Base-by-base conservation (phyloP, 139 green algal genomes). In the Gonium pectorale region DNA sequence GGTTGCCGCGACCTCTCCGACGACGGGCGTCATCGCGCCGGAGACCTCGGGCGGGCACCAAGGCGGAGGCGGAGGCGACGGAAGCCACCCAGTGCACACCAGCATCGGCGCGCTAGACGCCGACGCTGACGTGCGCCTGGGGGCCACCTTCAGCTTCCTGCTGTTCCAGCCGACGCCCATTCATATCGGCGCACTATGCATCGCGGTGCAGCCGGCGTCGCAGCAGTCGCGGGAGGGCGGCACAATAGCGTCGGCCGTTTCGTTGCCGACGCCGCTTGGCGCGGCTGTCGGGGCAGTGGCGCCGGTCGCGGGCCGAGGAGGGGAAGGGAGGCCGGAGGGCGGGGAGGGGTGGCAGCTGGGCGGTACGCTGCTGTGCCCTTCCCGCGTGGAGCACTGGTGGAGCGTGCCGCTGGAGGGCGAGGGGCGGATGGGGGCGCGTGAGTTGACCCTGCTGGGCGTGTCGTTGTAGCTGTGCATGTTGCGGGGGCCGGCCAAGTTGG, bases 331-430 rank as follows among this genome's bases (percentile, higher is more conserved):
- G 15, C 21, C 7, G 2, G 22, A 6, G 33, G 38, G 66, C 35
- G 7, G 35, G 9, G 1, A 24, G 35, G 13, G 11, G 46, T 54
- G 46, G 46, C n/a, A n/a, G 46, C 46, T 15, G 46, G 46, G 13
- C 46, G 15, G 3, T 15, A 33, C 6, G 51, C 38, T 27, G 63
- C 63, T 70, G 66, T 5, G 38, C 4, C 24, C 66, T n/a, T 26
- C 21, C 40, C 26, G 19, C 0, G 77, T 73, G 31, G 62, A 73
- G 41, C 59, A 83, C 26, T 83, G 77, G 77, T 83, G 77, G 77
- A 66, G 77, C n/a, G 43, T 74, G 77, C 77, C 77, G 41, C 62
- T 83, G 60, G 77, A 63, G 62, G n/a, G 3, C 3, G 60, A 83
- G 62, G 43, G 41, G 21, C 62, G 21, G 77, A 2, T 83, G 77